Evolutionary conservation across 2,329 filamentous ascomycete species (phyloP).

Genomic region (Alternaria sp.): DNA sequence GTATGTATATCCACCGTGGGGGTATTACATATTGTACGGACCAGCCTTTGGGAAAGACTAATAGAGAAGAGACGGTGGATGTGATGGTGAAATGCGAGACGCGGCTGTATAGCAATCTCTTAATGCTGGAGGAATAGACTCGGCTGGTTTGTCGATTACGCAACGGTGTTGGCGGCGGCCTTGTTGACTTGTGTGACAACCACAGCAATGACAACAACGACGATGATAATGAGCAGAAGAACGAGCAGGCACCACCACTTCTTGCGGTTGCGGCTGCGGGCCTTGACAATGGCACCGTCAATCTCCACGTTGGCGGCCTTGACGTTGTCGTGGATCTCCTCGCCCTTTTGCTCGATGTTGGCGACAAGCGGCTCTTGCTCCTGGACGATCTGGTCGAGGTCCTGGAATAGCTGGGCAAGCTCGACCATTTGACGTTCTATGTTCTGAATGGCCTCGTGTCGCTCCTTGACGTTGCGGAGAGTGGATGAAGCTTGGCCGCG

Average conservation of each 20-base stretch:
- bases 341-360: conserved; percentile 84
- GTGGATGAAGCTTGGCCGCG: conserved; percentile 81
- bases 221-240: conserved; percentile 50
- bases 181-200: conserved; percentile 41
- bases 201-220: conserved; percentile 50
- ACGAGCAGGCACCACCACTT: conserved; percentile 96
- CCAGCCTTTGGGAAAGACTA: conserved; percentile 19
- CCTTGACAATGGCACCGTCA: conserved; percentile 79
- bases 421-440: conserved; percentile 91
- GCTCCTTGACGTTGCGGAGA: conserved; percentile 78
- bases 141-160: background rate
- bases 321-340: conserved; percentile 84
- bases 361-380: conserved; percentile 83
- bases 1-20: conserved; percentile 20
- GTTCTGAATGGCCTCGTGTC: conserved; percentile 87
- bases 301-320: conserved; percentile 86
- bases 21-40: conserved; percentile 24
- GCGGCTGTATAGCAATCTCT: background rate
- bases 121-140: background rate
- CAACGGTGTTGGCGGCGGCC: conserved; percentile 16
- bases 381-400: conserved; percentile 83
- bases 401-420: conserved; percentile 84
- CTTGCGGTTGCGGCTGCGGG: conserved; percentile 74
- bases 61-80: conserved; percentile 13
- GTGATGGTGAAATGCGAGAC: background rate